phyloP scores from a whole-genome alignment of 2,329 filamentous ascomycete genomes.

The Aspergillus sp. region DNA sequence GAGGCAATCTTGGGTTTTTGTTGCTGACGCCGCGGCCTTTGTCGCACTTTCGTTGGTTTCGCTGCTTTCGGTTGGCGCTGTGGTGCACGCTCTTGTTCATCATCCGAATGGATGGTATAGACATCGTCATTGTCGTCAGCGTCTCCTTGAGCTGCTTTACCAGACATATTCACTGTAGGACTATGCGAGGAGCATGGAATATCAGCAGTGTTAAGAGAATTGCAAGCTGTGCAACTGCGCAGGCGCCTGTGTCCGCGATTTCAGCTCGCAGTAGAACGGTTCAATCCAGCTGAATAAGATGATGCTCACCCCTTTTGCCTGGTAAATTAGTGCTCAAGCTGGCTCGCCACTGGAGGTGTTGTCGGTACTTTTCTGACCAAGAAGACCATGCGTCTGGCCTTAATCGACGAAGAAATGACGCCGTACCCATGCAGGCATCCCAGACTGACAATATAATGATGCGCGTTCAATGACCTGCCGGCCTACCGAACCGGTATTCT shows the following conservation, averaged over 20 bases:
- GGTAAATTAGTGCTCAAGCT: accelerated
- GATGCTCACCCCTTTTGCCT: background rate
- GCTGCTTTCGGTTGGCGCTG: background rate
- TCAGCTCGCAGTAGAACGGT: background rate
- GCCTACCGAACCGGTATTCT: background rate
- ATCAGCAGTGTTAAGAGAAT: background rate
- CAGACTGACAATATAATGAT: background rate
- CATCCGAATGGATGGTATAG: background rate
- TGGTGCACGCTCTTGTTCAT: background rate
- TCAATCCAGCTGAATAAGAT: background rate
- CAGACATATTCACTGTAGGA: background rate
- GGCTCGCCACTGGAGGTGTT: background rate
- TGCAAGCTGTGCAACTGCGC: background rate
- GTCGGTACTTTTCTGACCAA: background rate
- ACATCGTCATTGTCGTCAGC: background rate
- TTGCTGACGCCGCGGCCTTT: background rate
- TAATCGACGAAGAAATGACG: background rate
- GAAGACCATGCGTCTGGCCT: background rate
- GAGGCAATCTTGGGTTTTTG: background rate
- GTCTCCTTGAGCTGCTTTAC: background rate
- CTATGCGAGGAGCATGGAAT: background rate
- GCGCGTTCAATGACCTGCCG: background rate
- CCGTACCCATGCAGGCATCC: background rate
- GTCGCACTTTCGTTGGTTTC: background rate
- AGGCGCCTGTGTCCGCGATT: background rate